These are phyloP conservation scores for Aspergillus ochraceoroseus DNA, from an alignment of 2,329 filamentous ascomycete genomes.

Conservation along the genomic window DNA sequence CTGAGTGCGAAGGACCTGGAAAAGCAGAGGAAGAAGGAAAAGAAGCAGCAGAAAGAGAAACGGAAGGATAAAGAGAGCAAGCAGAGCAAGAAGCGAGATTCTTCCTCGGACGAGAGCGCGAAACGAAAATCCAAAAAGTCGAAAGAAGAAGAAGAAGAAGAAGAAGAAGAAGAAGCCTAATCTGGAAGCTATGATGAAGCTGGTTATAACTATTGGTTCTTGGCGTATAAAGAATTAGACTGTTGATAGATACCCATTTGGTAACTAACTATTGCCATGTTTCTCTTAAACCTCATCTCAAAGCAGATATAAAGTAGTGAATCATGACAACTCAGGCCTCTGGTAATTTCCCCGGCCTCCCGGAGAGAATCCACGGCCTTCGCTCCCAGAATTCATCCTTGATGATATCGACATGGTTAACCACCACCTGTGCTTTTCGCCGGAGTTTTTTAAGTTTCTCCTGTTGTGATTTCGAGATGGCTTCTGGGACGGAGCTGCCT, in stretches of 20 bases:
- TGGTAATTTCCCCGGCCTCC: conserved; percentile 66
- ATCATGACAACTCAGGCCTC: conserved; percentile 34
- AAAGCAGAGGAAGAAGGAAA: conserved; percentile 28
- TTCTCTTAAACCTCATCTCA: conserved; percentile 4
- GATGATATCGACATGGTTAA: conserved; percentile 90
- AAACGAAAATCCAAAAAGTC: conserved; percentile 49
- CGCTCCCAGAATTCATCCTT: conserved; percentile 89
- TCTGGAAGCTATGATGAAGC: no score
- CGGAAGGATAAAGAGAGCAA: conserved; percentile 25
- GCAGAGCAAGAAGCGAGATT: conserved; percentile 29
- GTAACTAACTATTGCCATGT: conserved; percentile 14
- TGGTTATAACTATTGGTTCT: no score
- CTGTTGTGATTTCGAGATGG: conserved; percentile 69
- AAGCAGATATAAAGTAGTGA: conserved; percentile 1
- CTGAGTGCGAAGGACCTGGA: conserved; percentile 23
- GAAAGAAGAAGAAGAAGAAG: conserved; percentile 39
- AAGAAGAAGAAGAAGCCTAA: no score
- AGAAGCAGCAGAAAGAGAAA: conserved; percentile 23
- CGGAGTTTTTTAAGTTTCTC: conserved; percentile 79
- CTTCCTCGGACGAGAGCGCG: conserved; percentile 25
- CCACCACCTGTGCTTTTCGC: conserved; percentile 71
- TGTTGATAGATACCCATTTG: conserved; percentile 34
- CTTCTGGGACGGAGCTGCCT: conserved; percentile 22
- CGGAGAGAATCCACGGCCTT: conserved; percentile 76
- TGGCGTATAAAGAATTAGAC: conserved; percentile 13